Conservation (phyloP, 2,329 filamentous ascomycete species). For the Fusarium mexicanum region DNA sequence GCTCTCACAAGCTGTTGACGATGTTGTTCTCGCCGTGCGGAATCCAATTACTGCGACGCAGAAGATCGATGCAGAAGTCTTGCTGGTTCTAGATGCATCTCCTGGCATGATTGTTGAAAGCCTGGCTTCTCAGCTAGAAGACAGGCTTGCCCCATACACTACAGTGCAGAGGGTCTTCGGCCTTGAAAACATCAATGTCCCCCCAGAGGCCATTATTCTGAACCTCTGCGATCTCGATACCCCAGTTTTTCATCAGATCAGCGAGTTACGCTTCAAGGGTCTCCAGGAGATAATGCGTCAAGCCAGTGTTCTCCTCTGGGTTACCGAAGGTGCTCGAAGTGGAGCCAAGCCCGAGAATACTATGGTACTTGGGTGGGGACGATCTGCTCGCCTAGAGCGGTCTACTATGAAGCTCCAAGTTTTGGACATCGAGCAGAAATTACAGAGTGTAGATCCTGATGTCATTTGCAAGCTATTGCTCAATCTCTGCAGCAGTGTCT, state of each 20-base stretch:
- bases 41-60: neutral
- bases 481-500: neutral
- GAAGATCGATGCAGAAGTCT: neutral
- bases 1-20: neutral
- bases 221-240: neutral
- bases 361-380: neutral
- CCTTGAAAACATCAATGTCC: neutral
- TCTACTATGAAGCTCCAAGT: neutral
- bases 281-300: neutral
- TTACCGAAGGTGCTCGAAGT: neutral
- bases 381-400: neutral
- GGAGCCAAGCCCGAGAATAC: neutral
- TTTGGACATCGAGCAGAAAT: neutral
- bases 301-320: neutral
- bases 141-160: neutral
- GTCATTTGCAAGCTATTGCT: neutral
- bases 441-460: neutral
- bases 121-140: neutral
- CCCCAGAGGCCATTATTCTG: neutral
- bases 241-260: neutral
- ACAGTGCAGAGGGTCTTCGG: neutral
- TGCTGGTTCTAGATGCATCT: neutral
- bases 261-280: neutral
- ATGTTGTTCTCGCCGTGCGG: neutral
- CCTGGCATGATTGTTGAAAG: neutral